Evolutionary conservation across 2,329 filamentous ascomycete genomes (phyloP), one percentile per base, ranked within the genome.

Genomic region (Orbilia oligospora): DNA sequence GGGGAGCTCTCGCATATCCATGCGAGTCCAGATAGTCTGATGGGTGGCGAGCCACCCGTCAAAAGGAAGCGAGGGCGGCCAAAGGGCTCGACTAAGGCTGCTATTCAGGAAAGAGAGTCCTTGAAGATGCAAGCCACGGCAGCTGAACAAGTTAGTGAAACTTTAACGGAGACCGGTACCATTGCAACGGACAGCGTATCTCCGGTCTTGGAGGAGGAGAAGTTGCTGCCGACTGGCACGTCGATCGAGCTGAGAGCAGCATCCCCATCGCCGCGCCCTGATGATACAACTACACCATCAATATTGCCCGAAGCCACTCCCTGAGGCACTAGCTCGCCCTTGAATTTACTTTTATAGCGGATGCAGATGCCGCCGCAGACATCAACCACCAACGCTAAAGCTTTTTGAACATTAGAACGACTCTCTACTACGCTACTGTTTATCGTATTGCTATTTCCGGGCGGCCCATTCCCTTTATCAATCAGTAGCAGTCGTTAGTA

Each of bases 91-190:
- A 78, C 75, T 38, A 78, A 78, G 51, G 75, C 75, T 36, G 75
- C 75, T 30, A 78, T 78, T 51, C 75, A 78, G 33, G 75, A 78
- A 72, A 71, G 75, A 56, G 75, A 78, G 30, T 78, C 75, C 53
- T 56, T 78, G 36, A 78, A 78, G 18, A 78, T 78, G 75, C 75
- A 78, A 46, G 75, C 75, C 53, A 68, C 68, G 5, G 75, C 75
- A 55, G 75, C 75, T 33, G 75, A 78, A 53, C 75, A 78, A 65
- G 75, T 72, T 65, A 72, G 75, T 49, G 75, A 78, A 44, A 72
- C 63, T 6, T 56, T 78, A 18, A 78, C 75, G 10, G 75, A 78
- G 36, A 72, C 75, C 8, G 55, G 36, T 36, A 72, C 75, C 10
- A 44, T 78, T 22, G 68, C 68, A n/a, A 78, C 75, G 1, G 61